Conservation (phyloP, 2,329 filamentous ascomycete species). For the Leptographium wingfieldii region DNA sequence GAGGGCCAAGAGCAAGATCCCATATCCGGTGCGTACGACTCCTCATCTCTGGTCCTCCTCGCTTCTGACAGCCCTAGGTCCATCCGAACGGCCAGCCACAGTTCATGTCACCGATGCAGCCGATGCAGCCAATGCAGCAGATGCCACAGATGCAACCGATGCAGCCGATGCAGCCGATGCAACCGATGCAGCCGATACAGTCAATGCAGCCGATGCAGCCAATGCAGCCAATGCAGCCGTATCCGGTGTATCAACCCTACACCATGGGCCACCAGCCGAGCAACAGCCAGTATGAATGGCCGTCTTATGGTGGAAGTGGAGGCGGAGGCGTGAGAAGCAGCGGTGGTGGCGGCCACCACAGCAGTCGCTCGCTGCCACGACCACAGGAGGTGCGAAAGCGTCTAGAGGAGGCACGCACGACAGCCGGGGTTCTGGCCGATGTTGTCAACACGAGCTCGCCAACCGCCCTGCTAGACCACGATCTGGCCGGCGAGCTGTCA, state of each 20-base stretch:
- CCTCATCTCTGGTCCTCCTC: neutral
- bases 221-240: neutral
- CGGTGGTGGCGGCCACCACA: constrained; percentile 26
- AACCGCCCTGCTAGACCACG: constrained; percentile 63
- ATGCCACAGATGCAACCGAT: neutral
- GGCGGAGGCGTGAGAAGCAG: constrained; percentile 9
- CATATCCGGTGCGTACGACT: constrained; percentile 16
- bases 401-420: constrained; percentile 81
- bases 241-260: neutral
- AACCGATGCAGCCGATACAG: neutral
- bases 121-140: neutral
- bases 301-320: neutral
- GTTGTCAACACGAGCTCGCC: constrained; percentile 76
- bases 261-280: neutral
- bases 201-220: neutral
- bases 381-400: constrained; percentile 68
- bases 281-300: neutral
- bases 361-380: constrained; percentile 40
- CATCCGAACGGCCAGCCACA: neutral
- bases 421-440: constrained; percentile 83
- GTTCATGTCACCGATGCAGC: neutral
- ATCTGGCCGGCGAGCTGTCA: constrained; percentile 86
- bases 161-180: neutral
- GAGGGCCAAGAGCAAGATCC: constrained; percentile 51
- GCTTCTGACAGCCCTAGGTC: neutral